Conservation (phyloP, 208 protist species). For the Strigomonas culicis region DNA sequence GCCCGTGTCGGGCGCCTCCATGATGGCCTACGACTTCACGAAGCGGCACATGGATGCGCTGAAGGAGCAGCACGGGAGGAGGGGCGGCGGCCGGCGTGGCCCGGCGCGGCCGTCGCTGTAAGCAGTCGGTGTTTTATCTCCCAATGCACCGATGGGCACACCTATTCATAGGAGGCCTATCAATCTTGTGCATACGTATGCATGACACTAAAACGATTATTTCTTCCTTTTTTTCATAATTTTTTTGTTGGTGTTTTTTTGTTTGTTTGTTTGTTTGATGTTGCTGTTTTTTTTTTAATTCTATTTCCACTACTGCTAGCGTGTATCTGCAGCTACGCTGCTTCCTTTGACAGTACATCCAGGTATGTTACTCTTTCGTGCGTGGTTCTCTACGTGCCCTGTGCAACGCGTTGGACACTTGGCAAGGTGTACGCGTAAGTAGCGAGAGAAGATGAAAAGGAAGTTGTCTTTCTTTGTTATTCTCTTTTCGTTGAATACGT, state of each 20-base stretch:
- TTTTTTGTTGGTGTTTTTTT: not conserved
- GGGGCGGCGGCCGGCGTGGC: not conserved
- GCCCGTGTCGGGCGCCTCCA: constrained; percentile 65
- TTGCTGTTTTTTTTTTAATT: constrained; percentile 4
- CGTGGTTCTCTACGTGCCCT: too few relatives aligned
- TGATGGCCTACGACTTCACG: constrained; percentile 70
- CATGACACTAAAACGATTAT: not conserved
- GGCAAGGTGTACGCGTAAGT: too few relatives aligned
- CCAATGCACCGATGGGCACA: too few relatives aligned
- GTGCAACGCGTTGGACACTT: too few relatives aligned
- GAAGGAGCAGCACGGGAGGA: not conserved
- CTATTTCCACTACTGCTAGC: too few relatives aligned
- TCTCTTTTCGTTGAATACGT: too few relatives aligned
- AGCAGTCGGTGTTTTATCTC: not conserved
- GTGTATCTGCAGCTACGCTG: too few relatives aligned
- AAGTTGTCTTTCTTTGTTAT: not conserved
- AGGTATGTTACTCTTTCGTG: too few relatives aligned
- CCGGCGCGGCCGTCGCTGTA: not conserved
- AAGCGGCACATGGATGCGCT: constrained; percentile 15
- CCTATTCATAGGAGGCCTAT: too few relatives aligned
- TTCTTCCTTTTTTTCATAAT: not conserved
- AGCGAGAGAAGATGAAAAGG: not conserved
- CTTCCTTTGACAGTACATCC: too few relatives aligned
- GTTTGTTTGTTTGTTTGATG: not conserved
- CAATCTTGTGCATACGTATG: too few relatives aligned